Conservation (phyloP, 2,329 filamentous ascomycete species). For the Aureobasidium sp. region DNA sequence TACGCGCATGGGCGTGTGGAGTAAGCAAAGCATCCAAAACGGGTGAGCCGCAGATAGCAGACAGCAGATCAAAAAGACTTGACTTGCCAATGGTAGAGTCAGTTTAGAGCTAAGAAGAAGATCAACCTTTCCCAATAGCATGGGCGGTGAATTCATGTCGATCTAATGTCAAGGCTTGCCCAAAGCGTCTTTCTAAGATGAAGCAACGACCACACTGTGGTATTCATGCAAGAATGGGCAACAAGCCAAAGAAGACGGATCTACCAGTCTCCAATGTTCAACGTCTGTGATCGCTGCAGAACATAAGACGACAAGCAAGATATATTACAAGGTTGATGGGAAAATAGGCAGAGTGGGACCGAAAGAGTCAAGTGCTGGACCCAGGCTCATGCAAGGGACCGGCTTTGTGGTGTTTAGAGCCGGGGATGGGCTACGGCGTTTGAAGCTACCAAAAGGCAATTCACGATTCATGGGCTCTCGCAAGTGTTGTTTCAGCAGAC, state of each 20-base stretch:
- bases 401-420: background rate
- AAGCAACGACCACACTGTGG: background rate
- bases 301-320: background rate
- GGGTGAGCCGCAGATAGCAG: background rate
- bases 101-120: background rate
- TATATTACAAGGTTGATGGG: background rate
- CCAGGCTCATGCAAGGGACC: background rate
- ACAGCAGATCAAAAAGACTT: background rate
- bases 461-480: background rate
- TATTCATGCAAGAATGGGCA: background rate
- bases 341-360: background rate
- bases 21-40: background rate
- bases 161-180: background rate
- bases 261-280: background rate
- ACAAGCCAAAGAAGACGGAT: background rate
- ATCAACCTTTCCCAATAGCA: background rate
- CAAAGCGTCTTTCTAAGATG: background rate
- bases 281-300: background rate
- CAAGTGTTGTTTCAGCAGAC: background rate
- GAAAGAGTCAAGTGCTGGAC: background rate
- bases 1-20: background rate
- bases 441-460: background rate
- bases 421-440: background rate
- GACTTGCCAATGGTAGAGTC: background rate
- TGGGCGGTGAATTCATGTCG: background rate